phyloP scores from a whole-genome alignment of 2,329 filamentous ascomycete species.

The Colletotrichum australisinense region DNA sequence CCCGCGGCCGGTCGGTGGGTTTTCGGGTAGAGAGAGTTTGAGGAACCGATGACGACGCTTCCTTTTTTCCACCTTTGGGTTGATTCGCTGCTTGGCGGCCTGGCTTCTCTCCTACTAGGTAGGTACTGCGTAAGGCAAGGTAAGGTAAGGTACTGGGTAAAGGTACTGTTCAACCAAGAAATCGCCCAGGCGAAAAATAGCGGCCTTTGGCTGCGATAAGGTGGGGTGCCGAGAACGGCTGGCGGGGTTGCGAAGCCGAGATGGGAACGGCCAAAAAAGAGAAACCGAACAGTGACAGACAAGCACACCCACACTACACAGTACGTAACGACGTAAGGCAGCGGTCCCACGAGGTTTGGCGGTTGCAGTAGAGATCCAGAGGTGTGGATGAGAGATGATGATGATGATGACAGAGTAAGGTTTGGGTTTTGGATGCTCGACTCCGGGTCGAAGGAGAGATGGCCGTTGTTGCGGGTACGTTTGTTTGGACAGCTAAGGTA shows the following conservation, averaged over 20 bases:
- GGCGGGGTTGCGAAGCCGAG: constrained; percentile 24
- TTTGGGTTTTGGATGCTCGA: not conserved
- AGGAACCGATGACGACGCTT: constrained; percentile 30
- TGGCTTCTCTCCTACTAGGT: no score
- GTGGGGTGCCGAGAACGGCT: constrained; percentile 36
- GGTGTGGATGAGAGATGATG: not conserved
- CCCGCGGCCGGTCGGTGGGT: not conserved
- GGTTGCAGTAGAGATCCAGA: not conserved
- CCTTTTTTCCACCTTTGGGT: not conserved
- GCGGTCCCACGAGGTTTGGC: not conserved
- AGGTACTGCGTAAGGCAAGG: no score
- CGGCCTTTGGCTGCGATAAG: constrained; percentile 30
- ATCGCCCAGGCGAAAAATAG: constrained; percentile 26
- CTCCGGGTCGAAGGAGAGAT: not conserved
- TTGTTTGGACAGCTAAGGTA: not conserved
- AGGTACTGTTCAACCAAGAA: constrained; percentile 5
- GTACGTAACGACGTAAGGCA: not conserved
- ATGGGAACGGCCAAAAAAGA: not conserved
- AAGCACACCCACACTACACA: not conserved
- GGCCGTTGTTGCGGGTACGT: not conserved
- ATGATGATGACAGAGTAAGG: not conserved
- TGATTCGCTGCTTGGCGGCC: not conserved
- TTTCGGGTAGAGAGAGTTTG: not conserved
- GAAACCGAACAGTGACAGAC: not conserved
- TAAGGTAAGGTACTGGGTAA: not conserved